Evolutionary conservation across 331 rosid genomes (phyloP).

Genomic region (Spiraea crenata): DNA sequence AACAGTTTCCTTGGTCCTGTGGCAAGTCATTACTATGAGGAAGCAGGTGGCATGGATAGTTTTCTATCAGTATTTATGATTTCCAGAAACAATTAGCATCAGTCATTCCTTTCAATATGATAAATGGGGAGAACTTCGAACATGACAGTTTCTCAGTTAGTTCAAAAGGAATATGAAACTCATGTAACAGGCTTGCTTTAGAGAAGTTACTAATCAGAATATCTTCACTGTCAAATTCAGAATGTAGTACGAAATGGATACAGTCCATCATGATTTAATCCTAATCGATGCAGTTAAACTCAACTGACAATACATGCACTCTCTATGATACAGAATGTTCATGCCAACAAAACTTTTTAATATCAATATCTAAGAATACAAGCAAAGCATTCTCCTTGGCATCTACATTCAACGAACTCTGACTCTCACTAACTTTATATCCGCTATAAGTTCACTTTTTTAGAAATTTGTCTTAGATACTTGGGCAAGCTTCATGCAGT

Average conservation of each 20-base stretch:
- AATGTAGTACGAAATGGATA: background rate
- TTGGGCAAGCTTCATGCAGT: background rate
- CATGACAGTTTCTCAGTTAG: background rate
- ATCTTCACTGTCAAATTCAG: background rate
- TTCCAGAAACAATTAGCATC: background rate
- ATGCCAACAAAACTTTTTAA: background rate
- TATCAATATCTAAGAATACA: background rate
- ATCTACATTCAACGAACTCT: background rate
- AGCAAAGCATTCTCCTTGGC: background rate
- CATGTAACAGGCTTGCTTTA: background rate
- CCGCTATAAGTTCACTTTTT: conserved; percentile 1
- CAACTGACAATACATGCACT: background rate
- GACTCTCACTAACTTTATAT: background rate
- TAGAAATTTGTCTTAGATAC: background rate
- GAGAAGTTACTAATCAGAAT: background rate
- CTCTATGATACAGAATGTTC: background rate
- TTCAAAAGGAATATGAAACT: background rate
- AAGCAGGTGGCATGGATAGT: background rate
- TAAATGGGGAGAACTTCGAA: background rate
- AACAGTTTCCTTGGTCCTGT: background rate
- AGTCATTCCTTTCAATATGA: background rate
- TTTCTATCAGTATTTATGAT: background rate
- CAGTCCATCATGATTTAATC: background rate
- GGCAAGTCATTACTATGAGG: background rate
- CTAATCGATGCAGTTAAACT: background rate